Evolutionary conservation across 2,329 filamentous ascomycete genomes (phyloP), one percentile per base, ranked within the genome.

Genomic region (Paecilomyces variotii): DNA sequence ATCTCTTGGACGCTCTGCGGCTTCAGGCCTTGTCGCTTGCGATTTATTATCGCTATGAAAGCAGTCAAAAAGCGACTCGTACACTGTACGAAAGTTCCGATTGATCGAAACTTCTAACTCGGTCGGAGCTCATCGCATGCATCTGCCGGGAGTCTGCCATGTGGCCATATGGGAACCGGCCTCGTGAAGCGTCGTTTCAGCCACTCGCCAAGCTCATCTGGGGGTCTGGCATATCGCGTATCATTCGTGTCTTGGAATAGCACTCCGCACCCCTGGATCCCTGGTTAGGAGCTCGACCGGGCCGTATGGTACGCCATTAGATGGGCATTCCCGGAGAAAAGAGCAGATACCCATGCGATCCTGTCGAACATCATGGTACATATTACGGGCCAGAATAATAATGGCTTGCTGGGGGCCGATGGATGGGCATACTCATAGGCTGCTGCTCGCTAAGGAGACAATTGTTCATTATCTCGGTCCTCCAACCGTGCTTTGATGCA

Each of bases 171-270:
- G 14, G 26, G 35, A 56, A 27, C 26, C 55, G 25, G 32, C 24
- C 26, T 51, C 35, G 45, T 35, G n/a, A 53, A 34, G 56, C 28
- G 55, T 25, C 45, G 56, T 57, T 57, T 57, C 56, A 57, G 56
- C 56, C 56, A 19, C 49, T 32, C 19, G 12, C 34, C 30, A 49
- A 26, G 54, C 54, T 25, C 14, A 28, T 25, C n/a, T 45, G 6
- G 54, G 32, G 32, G 19, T 35, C 24, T 5, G 32, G 19, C 32
- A 28, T 52, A 12, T 52, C 50, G 25, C 50, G 25, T 52, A 52
- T 52, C 50, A 28, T 52, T 28, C 19, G 24, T 52, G 50, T 52
- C 27, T 52, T 28, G 24, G 19, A 26, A 32, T 32, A 32, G 30
- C 7, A 32, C 30, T 32, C 19, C 39, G 39, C 5, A n/a, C 39